A percentile compares a stretch with the other conserved stretches of the same genome.
Evolutionary conservation across 2,329 filamentous ascomycete genomes (phyloP).

Genomic region (Fusarium nodosum): DNA sequence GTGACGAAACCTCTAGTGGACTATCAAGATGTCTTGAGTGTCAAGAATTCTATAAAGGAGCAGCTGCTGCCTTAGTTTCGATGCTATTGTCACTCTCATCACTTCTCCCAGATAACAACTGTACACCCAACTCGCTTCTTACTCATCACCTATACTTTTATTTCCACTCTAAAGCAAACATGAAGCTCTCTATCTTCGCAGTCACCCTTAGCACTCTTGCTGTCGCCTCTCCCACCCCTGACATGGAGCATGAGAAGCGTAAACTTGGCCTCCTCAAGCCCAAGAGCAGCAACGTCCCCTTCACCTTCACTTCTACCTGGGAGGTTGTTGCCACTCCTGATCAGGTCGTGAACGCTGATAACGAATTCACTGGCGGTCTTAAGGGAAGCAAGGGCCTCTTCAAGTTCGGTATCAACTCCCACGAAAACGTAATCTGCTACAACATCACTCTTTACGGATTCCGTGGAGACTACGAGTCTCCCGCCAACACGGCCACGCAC

Average conservation of each 20-base stretch:
- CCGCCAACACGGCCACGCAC: constrained; percentile 66
- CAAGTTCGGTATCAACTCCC: constrained; percentile 66
- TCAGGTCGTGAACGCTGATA: constrained; percentile 62
- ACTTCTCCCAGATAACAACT: constrained; percentile 1
- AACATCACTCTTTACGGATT: constrained; percentile 66
- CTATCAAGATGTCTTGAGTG: constrained; percentile 1
- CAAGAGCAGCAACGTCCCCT: constrained; percentile 41
- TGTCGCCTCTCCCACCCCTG: constrained; percentile 43
- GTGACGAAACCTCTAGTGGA: neutral
- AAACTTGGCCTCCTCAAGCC: constrained; percentile 39
- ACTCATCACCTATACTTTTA: neutral
- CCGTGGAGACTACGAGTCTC: constrained; percentile 64
- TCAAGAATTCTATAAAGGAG: constrained; percentile 31
- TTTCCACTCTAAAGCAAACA: constrained; percentile 25
- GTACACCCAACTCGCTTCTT: neutral
- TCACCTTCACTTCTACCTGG: constrained; percentile 64
- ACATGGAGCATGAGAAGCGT: constrained; percentile 40
- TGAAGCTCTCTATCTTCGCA: constrained; percentile 47
- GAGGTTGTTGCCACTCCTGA: constrained; percentile 62
- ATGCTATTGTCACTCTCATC: constrained; percentile 8
- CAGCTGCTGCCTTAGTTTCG: neutral
- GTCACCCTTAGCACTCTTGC: constrained; percentile 43
- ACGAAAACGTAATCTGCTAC: constrained; percentile 60
- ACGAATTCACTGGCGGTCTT: constrained; percentile 57
- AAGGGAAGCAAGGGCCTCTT: constrained; percentile 62